Percentiles rank a stretch among this genome's conserved stretches.
Conservation (phyloP, 176 grass and related monocot species). For the Carex littledalei region DNA sequence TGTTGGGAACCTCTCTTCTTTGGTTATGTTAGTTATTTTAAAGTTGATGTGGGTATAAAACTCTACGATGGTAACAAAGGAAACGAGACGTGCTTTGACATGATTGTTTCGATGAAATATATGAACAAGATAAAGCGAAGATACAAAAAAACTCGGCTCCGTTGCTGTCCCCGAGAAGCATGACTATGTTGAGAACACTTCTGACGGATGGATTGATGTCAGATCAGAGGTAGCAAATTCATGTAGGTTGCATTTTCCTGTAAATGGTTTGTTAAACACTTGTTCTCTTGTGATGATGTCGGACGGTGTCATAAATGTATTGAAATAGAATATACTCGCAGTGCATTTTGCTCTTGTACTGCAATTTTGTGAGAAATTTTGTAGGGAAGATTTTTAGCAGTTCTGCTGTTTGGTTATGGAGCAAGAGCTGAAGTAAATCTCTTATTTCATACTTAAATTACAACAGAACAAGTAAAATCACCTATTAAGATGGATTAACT, state of each 20-base stretch:
- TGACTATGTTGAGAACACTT: constrained; percentile 34
- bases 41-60: constrained; percentile 50
- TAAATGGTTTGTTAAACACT: constrained; percentile 32
- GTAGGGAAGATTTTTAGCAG: background rate
- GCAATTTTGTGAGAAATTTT: background rate
- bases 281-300: constrained; percentile 45
- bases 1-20: constrained; percentile 59
- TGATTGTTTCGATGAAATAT: constrained; percentile 66
- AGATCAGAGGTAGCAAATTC: constrained; percentile 39
- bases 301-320: constrained; percentile 55
- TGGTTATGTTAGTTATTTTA: constrained; percentile 35
- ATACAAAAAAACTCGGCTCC: constrained; percentile 50
- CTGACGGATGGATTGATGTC: constrained; percentile 35
- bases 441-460: no score
- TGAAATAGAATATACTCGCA: constrained; percentile 5
- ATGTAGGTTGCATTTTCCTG: constrained; percentile 36
- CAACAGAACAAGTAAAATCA: no score
- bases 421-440: no score
- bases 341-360: no score
- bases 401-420: background rate
- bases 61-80: constrained; percentile 22
- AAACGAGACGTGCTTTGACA: constrained; percentile 28
- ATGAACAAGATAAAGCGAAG: constrained; percentile 51
- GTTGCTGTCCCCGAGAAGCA: constrained; percentile 36
- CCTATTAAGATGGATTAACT: no score